phyloP scores from a whole-genome alignment of 2,329 filamentous ascomycete genomes.

The Cyphellophora attinorum region DNA sequence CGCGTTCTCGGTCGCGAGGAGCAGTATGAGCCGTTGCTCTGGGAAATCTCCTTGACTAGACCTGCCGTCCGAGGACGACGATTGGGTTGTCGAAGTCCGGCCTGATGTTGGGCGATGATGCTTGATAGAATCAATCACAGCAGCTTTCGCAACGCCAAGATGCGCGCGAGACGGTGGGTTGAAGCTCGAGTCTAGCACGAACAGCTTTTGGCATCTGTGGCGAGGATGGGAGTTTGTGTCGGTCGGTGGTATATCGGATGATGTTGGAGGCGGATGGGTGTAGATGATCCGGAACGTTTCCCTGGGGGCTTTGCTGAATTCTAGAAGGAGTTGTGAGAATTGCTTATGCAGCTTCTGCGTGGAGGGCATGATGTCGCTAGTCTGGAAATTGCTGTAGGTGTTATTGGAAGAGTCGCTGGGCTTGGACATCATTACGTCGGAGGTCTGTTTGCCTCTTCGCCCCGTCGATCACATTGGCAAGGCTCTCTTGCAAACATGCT shows the following conservation, averaged over 20 bases:
- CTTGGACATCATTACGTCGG: too few species aligned
- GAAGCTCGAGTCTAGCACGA: constrained; percentile 58
- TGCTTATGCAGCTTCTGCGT: not conserved
- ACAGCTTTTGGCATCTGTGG: constrained; percentile 33
- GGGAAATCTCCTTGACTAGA: constrained; percentile 1
- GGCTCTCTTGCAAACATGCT: too few species aligned
- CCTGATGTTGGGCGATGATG: constrained; percentile 16
- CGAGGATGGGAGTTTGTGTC: too few species aligned
- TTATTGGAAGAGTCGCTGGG: too few species aligned
- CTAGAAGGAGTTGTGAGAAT: not conserved
- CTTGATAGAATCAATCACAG: constrained; percentile 31
- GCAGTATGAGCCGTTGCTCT: constrained; percentile 43
- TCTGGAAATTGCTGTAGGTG: too few species aligned
- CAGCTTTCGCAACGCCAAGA: constrained; percentile 44
- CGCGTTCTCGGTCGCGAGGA: constrained; percentile 56
- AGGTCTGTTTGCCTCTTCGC: too few species aligned
- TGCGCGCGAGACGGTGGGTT: constrained; percentile 56
- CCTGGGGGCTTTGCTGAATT: not conserved
- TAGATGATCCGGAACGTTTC: not conserved
- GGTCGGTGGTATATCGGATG: not conserved
- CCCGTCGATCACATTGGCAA: too few species aligned
- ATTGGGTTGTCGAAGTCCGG: not conserved
- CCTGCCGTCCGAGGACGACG: not conserved
- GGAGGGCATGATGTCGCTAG: too few species aligned
- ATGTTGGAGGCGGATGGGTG: not conserved